Evolutionary conservation across 192 early-diverging fungal species (phyloP).

Genomic region (Dispira simplex): DNA sequence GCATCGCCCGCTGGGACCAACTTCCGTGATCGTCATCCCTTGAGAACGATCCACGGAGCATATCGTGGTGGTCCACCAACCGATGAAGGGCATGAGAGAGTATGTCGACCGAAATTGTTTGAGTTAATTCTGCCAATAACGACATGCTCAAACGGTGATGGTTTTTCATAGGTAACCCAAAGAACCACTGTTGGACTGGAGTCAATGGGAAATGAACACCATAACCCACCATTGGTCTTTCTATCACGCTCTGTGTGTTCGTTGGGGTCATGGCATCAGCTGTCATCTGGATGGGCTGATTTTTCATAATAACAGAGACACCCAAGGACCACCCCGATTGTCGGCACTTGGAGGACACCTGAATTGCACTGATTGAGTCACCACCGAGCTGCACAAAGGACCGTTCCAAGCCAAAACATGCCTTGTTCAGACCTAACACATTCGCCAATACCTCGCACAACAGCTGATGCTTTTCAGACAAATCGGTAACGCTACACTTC

Average conservation of each 20-base stretch:
- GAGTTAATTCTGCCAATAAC: too few relatives aligned
- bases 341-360: not conserved
- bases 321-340: not conserved
- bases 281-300: not conserved
- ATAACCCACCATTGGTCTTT: not conserved
- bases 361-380: constrained; percentile 18
- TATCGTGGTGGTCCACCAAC: not conserved
- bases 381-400: constrained; percentile 21
- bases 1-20: not conserved
- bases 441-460: not conserved
- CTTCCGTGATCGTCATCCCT: not conserved
- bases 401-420: not conserved
- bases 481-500: too few relatives aligned
- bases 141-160: too few relatives aligned
- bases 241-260: not conserved
- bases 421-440: not conserved
- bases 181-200: too few relatives aligned
- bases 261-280: not conserved
- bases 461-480: too few relatives aligned
- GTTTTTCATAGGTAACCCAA: too few relatives aligned
- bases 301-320: too few relatives aligned
- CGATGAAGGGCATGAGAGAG: too few relatives aligned
- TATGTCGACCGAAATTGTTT: too few relatives aligned
- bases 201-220: not conserved
- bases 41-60: not conserved